Evolutionary conservation across 495 filamentous ascomycete species (phyloP).

Genomic region (Recurvomyces mirabilis): DNA sequence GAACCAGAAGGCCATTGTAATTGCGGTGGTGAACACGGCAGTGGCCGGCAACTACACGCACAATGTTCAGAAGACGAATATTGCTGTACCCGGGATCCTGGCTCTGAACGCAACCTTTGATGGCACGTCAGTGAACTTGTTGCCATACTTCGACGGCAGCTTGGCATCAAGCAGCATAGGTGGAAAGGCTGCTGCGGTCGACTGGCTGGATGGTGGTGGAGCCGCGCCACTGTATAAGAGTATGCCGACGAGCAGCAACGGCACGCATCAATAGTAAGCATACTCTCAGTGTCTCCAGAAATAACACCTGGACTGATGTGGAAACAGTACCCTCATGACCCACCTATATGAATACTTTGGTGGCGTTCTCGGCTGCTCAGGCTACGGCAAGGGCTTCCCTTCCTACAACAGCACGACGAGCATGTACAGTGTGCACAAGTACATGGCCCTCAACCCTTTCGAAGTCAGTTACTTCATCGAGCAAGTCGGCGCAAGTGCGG

Average conservation of each 20-base stretch:
- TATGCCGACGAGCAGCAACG: conserved; percentile 35
- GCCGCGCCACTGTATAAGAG: conserved; percentile 39
- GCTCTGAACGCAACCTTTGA: conserved; percentile 31
- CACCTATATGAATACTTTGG: conserved; percentile 48
- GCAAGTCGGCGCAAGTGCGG: conserved; percentile 40
- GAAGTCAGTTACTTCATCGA: conserved; percentile 44
- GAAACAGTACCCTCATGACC: conserved; percentile 38
- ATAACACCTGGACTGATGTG: background rate
- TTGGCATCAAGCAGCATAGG: conserved; percentile 38
- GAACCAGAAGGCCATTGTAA: conserved; percentile 41
- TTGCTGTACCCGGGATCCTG: conserved; percentile 42
- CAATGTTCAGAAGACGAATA: conserved; percentile 32
- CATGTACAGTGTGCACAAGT: conserved; percentile 42
- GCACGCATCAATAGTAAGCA: conserved; percentile 44
- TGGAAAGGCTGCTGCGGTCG: conserved; percentile 17
- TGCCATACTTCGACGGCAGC: conserved; percentile 42
- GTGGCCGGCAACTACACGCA: conserved; percentile 45
- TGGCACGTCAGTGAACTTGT: conserved; percentile 39
- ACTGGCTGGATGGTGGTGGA: conserved; percentile 47
- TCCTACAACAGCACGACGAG: conserved; percentile 35
- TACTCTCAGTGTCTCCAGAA: background rate
- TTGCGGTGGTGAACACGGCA: conserved; percentile 44
- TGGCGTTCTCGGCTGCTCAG: conserved; percentile 39
- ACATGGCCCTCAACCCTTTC: conserved; percentile 41
- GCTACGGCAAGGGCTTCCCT: conserved; percentile 36